Base-by-base conservation (phyloP, 2,329 filamentous ascomycete species). In the Fusarium nelsonii region DNA sequence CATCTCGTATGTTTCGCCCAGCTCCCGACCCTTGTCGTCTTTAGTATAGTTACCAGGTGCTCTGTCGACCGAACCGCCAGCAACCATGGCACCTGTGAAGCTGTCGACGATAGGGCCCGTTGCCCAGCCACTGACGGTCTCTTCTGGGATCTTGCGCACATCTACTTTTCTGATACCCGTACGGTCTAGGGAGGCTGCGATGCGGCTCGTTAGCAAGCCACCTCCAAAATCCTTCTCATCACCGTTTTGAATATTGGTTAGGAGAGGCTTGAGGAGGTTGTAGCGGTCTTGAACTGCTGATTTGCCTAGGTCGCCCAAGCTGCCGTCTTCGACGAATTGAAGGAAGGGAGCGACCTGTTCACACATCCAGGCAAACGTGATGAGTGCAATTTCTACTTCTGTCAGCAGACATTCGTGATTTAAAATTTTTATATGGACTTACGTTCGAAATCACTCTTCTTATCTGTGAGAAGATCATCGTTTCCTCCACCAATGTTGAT, bases 301-400 rank as follows among this genome's bases (percentile, higher is more conserved):
- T 34, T 46, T 64, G 26, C 59, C 70, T 12, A 73, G 59, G 3
- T 63, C 54, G 11, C 46, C 23, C 23, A 71, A 37, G 52, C 54
- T 50, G 36, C 63, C 67, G 11, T 58, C 51, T 23, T 60, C 51
- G 15, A 52, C 46, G 34, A 71, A 63, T 18, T 69, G 57, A 8
- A 71, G 53, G 43, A 69, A 63, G 7, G 65, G 57, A n/a, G 62
- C 55, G 15, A 74, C 65, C 53, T 74, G 71, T n/a, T 74, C 72
- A 39, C 70, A 72, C 72, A 74, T 74, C 72, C 72, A 74, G 6
- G 62, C 71, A 40, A 74, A 74, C 2, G 72, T 70, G 39, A 74
- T 74, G 49, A 73, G 61, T 9, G 72, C 68, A 28, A 74, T 74
- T 68, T 74, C 72, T 73, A 26, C 9, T 7, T 12, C 6, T 5